A percentile compares a stretch with the other conserved stretches of the same genome.
Evolutionary conservation across 345 rosid genomes (phyloP).

Genomic region (Raphanus raphanistrum): DNA sequence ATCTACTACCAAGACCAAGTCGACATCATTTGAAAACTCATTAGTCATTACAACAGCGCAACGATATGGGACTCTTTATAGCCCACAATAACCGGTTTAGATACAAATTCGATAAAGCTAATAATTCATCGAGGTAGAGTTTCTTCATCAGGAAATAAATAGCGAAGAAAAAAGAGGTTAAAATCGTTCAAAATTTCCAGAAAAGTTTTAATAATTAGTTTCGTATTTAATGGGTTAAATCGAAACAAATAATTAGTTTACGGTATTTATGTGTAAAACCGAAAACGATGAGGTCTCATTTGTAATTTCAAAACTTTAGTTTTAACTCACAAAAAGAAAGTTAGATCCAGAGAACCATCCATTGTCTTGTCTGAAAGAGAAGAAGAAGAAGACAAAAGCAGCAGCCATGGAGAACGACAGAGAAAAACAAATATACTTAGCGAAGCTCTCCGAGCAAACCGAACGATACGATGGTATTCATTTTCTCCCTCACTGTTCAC

Average conservation of each 20-base stretch:
- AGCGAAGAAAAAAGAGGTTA: too few species aligned
- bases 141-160: background rate
- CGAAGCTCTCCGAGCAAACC: conserved; percentile 89
- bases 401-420: conserved; percentile 77
- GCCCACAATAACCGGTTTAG: background rate
- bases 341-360: background rate
- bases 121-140: background rate
- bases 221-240: conserved; percentile 15
- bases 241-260: background rate
- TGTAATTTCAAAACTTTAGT: background rate
- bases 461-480: conserved; percentile 78
- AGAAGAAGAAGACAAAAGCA: background rate
- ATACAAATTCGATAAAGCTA: background rate
- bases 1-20: background rate
- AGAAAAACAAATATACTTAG: conserved; percentile 77
- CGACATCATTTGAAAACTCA: background rate
- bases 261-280: background rate
- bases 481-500: too few species aligned
- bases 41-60: background rate
- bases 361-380: background rate
- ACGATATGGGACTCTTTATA: background rate
- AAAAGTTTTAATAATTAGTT: background rate
- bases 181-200: too few species aligned
- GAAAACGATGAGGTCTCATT: background rate
- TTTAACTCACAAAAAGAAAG: conserved; percentile 14